Evolutionary conservation across 129 eudicot genomes (phyloP), one percentile per base, ranked within the genome.

Genomic region (Scalesia atractyloides): DNA sequence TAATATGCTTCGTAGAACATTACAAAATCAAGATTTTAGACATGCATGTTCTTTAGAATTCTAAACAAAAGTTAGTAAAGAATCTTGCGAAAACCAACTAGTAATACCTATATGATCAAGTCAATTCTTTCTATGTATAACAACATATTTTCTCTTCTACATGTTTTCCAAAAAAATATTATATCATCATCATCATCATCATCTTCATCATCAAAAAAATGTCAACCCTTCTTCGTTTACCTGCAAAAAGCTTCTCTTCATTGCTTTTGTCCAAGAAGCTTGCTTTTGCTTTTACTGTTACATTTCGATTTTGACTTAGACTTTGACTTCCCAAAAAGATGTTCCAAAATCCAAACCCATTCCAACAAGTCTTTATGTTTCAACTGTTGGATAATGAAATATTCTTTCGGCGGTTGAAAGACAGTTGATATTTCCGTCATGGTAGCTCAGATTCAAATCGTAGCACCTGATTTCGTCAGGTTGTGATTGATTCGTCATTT

Each of bases 251-350:
- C 37, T 20, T 39, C 76, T 75, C 79, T 80, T 80, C 84, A 80
- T 80, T 62, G 75, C 67, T 51, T 60, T 60, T 74, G 80, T 80
- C 84, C 84, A 74, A 80, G 84, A 80, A 73, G 84, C 84, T 80
- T 17, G 65, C 66, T 41, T 77, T 47, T 71, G 9, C 48, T 43
- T 73, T 73, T 54, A 4, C 54, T 53, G 48, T 73, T 24, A 30
- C 39, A 37, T 52, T 65, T 17, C 3, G 44, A 18, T 44, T 46
- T 46, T 67, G 73, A 14, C 52, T 67, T 72, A 34, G 41, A 9
- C 36, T 69, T 79, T 56, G 68, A 54, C 64, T 72, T 54, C 58
- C 17, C 62, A 70, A 81, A 64, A 51, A 66, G 26, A 41, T 53
- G 59, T 36, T 59, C 4, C 9, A 37, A 8, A 8, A 5, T 37